phyloP scores from a whole-genome alignment of 163 green algal genomes.

The Chlorella variabilis region DNA sequence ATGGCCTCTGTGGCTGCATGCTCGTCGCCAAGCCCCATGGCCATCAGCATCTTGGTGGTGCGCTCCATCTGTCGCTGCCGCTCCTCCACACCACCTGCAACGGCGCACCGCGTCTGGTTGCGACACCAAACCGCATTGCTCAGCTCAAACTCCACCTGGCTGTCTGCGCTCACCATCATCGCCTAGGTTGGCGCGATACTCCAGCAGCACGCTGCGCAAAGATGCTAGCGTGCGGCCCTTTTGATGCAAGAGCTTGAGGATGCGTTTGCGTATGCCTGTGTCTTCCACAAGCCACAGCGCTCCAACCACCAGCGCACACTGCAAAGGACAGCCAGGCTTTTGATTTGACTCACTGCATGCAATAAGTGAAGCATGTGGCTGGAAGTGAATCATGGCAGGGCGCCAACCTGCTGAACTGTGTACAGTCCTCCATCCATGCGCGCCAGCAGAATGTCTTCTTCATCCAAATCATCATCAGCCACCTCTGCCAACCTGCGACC shows the following conservation, averaged over 20 bases:
- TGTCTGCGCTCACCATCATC: slow-evolving; percentile 30
- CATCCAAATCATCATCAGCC: slow-evolving; percentile 60
- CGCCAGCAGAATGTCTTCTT: slow-evolving; percentile 69
- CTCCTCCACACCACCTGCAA: slow-evolving; percentile 25
- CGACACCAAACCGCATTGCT: too few species aligned
- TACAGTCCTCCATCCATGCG: slow-evolving; percentile 84
- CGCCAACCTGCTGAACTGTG: slow-evolving; percentile 74
- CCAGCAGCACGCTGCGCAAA: slow-evolving; percentile 54
- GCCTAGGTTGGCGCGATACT: slow-evolving; percentile 28
- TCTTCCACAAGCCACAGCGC: slow-evolving; percentile 80
- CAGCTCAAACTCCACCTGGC: too few species aligned
- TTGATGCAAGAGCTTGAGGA: slow-evolving; percentile 83
- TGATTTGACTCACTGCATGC: neutral
- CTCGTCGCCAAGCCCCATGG: slow-evolving; percentile 4
- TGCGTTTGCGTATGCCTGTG: slow-evolving; percentile 68
- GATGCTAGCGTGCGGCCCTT: slow-evolving; percentile 56
- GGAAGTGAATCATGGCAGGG: too few species aligned
- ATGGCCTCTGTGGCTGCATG: neutral
- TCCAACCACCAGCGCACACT: slow-evolving; percentile 72
- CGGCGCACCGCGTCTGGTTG: too few species aligned
- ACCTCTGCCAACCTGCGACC: slow-evolving; percentile 45
- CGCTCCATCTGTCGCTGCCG: slow-evolving; percentile 7
- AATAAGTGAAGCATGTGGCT: too few species aligned
- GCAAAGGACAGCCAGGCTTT: neutral
- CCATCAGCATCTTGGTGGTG: slow-evolving; percentile 28